These are phyloP conservation scores for Phylloboletellus chloephorus DNA, from an alignment of 1,284 basidiomycete genomes.

Conservation along the genomic window DNA sequence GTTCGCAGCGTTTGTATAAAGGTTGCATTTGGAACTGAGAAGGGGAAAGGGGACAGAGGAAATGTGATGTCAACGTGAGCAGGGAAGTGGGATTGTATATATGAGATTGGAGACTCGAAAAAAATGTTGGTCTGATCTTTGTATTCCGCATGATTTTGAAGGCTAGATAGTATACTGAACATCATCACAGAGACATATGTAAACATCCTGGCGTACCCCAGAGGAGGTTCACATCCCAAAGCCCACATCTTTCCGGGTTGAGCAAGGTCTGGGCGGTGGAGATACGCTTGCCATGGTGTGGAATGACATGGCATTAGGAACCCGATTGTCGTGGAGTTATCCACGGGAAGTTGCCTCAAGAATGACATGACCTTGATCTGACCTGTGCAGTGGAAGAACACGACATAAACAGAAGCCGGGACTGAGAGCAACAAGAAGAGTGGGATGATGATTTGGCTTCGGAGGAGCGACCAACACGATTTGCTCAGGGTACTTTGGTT, in stretches of 20 bases:
- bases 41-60: conserved; percentile 57
- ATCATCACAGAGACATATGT: not conserved
- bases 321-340: conserved; percentile 60
- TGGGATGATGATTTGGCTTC: conserved; percentile 18
- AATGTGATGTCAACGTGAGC: conserved; percentile 54
- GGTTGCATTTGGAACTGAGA: conserved; percentile 47
- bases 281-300: conserved; percentile 89
- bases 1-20: conserved; percentile 19
- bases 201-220: conserved; percentile 48
- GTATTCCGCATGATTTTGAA: conserved; percentile 52
- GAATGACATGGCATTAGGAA: conserved; percentile 97
- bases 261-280: conserved; percentile 66
- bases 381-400: conserved; percentile 68
- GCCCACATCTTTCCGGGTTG: conserved; percentile 64
- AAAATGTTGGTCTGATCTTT: conserved; percentile 83
- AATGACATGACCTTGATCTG: conserved; percentile 73
- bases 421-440: conserved; percentile 51
- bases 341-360: conserved; percentile 47
- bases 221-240: conserved; percentile 86
- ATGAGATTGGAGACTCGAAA: conserved; percentile 67
- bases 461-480: conserved; percentile 2
- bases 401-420: conserved; percentile 62
- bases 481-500: conserved; percentile 5
- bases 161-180: conserved; percentile 34
- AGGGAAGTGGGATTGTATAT: conserved; percentile 66